These are phyloP conservation scores for Calonectria pseudoturangicola DNA, from an alignment of 2,329 filamentous ascomycete species.

Conservation along the genomic window DNA sequence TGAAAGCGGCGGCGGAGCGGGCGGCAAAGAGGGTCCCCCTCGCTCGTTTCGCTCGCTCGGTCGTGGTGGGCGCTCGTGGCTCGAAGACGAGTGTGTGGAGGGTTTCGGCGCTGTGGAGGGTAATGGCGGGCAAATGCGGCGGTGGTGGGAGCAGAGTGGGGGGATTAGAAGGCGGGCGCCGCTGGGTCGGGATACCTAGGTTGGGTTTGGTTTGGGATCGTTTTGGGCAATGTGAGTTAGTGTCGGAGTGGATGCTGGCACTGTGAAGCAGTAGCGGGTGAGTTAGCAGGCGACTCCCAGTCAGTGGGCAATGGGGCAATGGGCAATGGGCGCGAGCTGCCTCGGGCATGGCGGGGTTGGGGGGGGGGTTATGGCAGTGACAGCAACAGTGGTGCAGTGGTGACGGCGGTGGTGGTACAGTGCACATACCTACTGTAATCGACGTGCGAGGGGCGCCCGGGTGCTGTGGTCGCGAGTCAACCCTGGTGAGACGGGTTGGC, in stretches of 20 bases:
- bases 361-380: not conserved
- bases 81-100: constrained; percentile 46
- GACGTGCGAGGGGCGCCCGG: constrained; percentile 23
- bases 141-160: constrained; percentile 48
- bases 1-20: constrained; percentile 54
- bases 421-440: constrained; percentile 23
- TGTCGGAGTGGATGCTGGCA: constrained; percentile 25
- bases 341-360: constrained; percentile 14
- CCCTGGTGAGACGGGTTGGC: constrained; percentile 34
- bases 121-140: constrained; percentile 48
- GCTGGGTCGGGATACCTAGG: constrained; percentile 36
- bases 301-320: too few species aligned
- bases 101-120: constrained; percentile 44
- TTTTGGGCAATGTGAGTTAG: constrained; percentile 31
- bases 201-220: constrained; percentile 27
- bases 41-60: constrained; percentile 31
- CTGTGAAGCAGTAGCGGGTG: constrained; percentile 10
- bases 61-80: constrained; percentile 43
- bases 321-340: not conserved
- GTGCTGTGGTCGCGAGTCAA: constrained; percentile 37
- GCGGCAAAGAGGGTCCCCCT: constrained; percentile 50
- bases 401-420: constrained; percentile 4
- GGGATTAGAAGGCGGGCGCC: constrained; percentile 35
- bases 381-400: not conserved
- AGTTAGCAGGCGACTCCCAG: constrained; percentile 20